phyloP scores from a whole-genome alignment of 768 basidiomycete species.

The Galerina sulciceps region DNA sequence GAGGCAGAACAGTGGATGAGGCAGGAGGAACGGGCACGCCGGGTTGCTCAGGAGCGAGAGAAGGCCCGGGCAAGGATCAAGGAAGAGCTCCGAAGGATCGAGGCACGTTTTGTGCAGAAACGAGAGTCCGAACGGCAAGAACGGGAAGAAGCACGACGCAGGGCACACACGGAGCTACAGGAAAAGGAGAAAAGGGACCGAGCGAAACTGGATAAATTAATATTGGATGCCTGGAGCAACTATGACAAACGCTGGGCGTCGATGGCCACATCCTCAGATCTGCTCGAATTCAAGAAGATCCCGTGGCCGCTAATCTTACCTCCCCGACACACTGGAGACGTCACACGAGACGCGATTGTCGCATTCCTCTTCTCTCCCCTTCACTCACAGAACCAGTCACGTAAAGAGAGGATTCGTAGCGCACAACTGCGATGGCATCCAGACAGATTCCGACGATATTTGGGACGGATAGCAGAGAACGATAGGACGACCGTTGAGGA shows the following conservation, averaged over 20 bases:
- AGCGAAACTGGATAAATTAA: constrained; percentile 44
- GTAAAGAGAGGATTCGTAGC: constrained; percentile 66
- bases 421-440: constrained; percentile 84
- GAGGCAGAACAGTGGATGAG: constrained; percentile 59
- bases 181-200: constrained; percentile 51
- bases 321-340: constrained; percentile 49
- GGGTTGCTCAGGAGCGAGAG: constrained; percentile 48
- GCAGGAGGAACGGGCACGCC: constrained; percentile 49
- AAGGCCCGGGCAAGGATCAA: constrained; percentile 50
- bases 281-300: constrained; percentile 61
- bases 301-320: constrained; percentile 69
- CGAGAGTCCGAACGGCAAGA: constrained; percentile 52
- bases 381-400: constrained; percentile 61
- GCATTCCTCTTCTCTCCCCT: constrained; percentile 66
- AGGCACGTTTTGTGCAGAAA: constrained; percentile 53
- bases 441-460: constrained; percentile 68
- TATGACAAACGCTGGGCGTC: constrained; percentile 73
- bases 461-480: constrained; percentile 52
- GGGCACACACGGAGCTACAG: constrained; percentile 37
- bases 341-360: constrained; percentile 57
- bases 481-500: constrained; percentile 62
- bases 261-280: constrained; percentile 47
- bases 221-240: constrained; percentile 58
- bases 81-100: constrained; percentile 59
- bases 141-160: constrained; percentile 51